Evolutionary conservation across 768 basidiomycete genomes (phyloP), one percentile per base, ranked within the genome.

Genomic region (Auriscalpium vulgare): DNA sequence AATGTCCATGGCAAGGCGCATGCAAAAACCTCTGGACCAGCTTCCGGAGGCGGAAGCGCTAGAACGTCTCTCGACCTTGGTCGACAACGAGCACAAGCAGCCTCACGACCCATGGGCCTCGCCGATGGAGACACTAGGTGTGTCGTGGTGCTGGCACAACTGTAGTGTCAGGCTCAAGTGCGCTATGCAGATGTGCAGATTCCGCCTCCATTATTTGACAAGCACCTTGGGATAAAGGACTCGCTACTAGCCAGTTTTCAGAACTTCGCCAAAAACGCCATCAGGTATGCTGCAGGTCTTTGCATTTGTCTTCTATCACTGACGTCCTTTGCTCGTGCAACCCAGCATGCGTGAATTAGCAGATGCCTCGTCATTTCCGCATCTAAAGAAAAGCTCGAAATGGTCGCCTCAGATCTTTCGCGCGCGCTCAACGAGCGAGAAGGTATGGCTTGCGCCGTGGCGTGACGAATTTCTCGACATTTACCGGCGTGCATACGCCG

Each of bases 391-490:
- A 14, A 5, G 35, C 29, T 55, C 59, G 4, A 37, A 59, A 10
- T 58, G 51, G 36, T 60, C 61, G 1, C 57, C 55, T 23, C 53
- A 57, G 40, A 55, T 61, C 37, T 60, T 62, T 37, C 56, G 36
- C 47, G 36, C 61, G 19, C 49, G 38, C 17, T 62, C 61, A 0
- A 55, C 51, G 13, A 52, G 49, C 23, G 48, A 54, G 48, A 47
- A 38, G 37, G 61, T 59, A 16, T 62, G 61, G 59, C 53, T 60
- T 43, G 59, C 61, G 14, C 61, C 61, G 14, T 29, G 54, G 37
- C 59, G 61, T 47, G 48, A 11, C 37, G 23, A 44, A 47, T 51
- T 62, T 51, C 51, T 62, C 48, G 59, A 62, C 50, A 60, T 49
- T 23, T 62, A 62, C 38, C 55, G 48, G 45, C 56, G 55, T 21